Evolutionary conservation across 352 stramenopile genomes (phyloP).

Genomic region (Pythium dissimile): DNA sequence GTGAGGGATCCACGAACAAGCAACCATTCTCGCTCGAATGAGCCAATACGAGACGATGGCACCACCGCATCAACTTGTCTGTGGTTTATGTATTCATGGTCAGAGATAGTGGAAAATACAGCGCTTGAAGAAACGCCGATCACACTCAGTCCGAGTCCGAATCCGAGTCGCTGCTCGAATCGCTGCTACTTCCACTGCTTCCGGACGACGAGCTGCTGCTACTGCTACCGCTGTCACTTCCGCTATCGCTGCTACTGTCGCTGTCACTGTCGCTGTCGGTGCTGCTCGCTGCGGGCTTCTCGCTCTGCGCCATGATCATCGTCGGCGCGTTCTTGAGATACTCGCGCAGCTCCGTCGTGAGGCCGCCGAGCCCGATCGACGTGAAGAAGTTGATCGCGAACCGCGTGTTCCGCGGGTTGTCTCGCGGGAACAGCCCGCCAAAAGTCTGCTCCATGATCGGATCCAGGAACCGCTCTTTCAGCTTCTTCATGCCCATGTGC

Average conservation of each 20-base stretch:
- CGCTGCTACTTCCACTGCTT: conserved; percentile 17
- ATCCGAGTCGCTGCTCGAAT: conserved; percentile 29
- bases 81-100: no score
- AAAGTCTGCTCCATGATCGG: conserved; percentile 91
- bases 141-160: conserved; percentile 30
- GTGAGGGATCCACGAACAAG: no score
- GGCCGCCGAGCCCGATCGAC: conserved; percentile 95
- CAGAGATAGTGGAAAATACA: no score
- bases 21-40: no score
- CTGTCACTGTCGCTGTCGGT: conserved; percentile 35
- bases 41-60: no score
- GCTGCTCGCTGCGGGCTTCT: conserved; percentile 18
- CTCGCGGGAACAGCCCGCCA: conserved; percentile 95
- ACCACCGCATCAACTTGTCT: no score
- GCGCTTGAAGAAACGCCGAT: no score
- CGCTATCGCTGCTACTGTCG: conserved; percentile 39
- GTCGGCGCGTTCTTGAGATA: conserved; percentile 97
- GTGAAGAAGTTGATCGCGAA: conserved; percentile 99
- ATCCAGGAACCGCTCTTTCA: conserved; percentile 95
- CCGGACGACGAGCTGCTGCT: conserved; percentile 34
- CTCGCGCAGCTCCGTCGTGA: conserved; percentile 96
- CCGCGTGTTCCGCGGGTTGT: conserved; percentile 96
- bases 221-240: conserved; percentile 24
- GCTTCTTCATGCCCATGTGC: conserved; percentile 93
- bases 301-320: conserved; percentile 86